Evolutionary conservation across 176 grass and related monocot genomes (phyloP), one percentile per base, ranked within the genome.

Genomic region (Ensete glaucum): DNA sequence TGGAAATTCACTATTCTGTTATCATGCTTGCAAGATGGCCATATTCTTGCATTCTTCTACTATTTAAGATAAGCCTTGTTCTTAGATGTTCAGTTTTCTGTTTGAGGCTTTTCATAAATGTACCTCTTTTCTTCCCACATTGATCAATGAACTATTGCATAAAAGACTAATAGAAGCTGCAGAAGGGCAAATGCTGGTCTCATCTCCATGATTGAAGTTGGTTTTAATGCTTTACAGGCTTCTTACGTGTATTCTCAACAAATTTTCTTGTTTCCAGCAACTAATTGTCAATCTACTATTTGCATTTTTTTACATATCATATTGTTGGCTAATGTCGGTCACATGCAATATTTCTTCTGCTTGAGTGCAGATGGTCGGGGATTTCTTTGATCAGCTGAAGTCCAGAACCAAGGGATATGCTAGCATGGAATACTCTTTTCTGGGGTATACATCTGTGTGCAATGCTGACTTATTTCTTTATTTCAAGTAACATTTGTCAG

Each of bases 331-430:
- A 15, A 25, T 60, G 22, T 64, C 71, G 57, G 82, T 29, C 83
- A 15, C 2, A 76, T 78, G 11, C 57, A 74, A 56, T 73, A 59
- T 73, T 74, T 79, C 29, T 73, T 22, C 69, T 73, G 72, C 22
- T 68, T 50, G 59, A 74, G 8, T 86, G 69, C 82, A 97, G 93
- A 93, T 97, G 93, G 89, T 97, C 82, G 93, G 93, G 14, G 93
- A 97, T 82, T 97, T 97, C 80, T 97, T 97, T 86, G 93, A 97
- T 85, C 93, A 97, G 75, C 85, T 97, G 34, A 97, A 97, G 82
- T 97, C 93, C 79, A 85, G 90, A 88, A 97, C 90, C 78, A 97
- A 90, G 79, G 93, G 93, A 83, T 97, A 97, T 77, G 93, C 90
- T 85, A 97, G 93, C 88, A 97, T 97, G 93, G 93, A 97, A 83